Evolutionary conservation across 2,329 filamentous ascomycete species (phyloP).

Genomic region (Trichoderma endophyticum): DNA sequence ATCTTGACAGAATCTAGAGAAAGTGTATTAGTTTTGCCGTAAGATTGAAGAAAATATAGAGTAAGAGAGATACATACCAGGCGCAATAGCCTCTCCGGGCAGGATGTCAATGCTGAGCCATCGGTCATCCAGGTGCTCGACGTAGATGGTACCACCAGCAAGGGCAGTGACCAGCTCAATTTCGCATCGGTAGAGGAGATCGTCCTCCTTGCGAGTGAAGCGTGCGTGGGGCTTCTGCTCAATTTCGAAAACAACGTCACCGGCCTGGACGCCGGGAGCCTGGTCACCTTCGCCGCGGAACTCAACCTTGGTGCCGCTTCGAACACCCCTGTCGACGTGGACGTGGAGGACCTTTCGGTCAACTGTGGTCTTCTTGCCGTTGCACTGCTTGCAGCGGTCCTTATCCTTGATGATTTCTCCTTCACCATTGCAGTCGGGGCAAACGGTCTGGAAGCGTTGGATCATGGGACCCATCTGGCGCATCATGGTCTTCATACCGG

Average conservation of each 20-base stretch:
- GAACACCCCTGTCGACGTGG: constrained; percentile 92
- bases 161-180: constrained; percentile 95
- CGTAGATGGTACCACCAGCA: constrained; percentile 83
- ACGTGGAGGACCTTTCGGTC: constrained; percentile 98
- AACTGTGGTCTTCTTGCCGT: constrained; percentile 95
- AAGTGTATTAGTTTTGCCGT: not conserved
- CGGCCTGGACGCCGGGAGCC: constrained; percentile 84
- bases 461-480: constrained; percentile 99
- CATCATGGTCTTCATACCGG: constrained; percentile 99
- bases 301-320: constrained; percentile 91
- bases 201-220: constrained; percentile 94
- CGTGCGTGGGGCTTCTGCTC: constrained; percentile 97
- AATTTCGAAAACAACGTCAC: constrained; percentile 97
- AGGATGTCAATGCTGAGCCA: constrained; percentile 93
- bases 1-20: constrained; percentile 80
- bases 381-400: constrained; percentile 95
- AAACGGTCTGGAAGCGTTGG: constrained; percentile 98
- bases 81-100: constrained; percentile 90
- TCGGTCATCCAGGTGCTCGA: constrained; percentile 95
- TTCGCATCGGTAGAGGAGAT: constrained; percentile 90
- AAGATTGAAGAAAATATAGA: not conserved
- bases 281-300: constrained; percentile 97
- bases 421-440: constrained; percentile 96
- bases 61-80: constrained; percentile 58
- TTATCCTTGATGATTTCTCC: constrained; percentile 95